A percentile compares a stretch with the other conserved stretches of the same genome.
phyloP scores from a whole-genome alignment of 495 filamentous ascomycete genomes.

The Copromyces sp. region DNA sequence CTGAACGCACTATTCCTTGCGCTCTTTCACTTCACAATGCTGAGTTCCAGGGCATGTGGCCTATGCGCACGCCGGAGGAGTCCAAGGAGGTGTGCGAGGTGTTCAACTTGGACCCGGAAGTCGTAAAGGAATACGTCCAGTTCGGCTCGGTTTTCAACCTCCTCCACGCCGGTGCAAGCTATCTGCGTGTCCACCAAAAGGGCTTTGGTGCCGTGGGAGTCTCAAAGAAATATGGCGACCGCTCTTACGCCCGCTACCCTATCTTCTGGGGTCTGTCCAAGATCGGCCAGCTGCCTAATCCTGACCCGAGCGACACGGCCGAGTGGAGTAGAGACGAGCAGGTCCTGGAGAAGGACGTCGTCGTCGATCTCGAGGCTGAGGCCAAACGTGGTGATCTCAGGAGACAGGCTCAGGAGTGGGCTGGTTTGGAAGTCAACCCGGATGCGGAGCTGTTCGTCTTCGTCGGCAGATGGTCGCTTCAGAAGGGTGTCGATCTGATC shows the following conservation, averaged over 20 bases:
- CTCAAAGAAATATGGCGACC: conserved; percentile 63
- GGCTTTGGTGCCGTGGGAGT: conserved; percentile 68
- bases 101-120: conserved; percentile 46
- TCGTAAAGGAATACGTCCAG: conserved; percentile 45
- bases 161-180: conserved; percentile 58
- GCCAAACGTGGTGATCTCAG: conserved; percentile 42
- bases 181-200: conserved; percentile 58
- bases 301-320: conserved; percentile 60
- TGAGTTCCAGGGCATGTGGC: conserved; percentile 66
- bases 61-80: conserved; percentile 56
- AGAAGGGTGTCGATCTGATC: conserved; percentile 70
- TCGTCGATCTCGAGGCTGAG: conserved; percentile 48
- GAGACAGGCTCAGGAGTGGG: conserved; percentile 65
- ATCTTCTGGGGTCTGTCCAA: conserved; percentile 68
- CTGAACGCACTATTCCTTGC: conserved; percentile 44
- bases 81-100: conserved; percentile 55
- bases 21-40: conserved; percentile 44
- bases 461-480: conserved; percentile 66
- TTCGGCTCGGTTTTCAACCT: conserved; percentile 61
- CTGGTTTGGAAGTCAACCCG: conserved; percentile 50
- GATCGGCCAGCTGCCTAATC: conserved; percentile 61
- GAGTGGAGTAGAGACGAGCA: conserved; percentile 45
- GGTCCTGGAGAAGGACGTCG: conserved; percentile 34
- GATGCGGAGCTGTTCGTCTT: conserved; percentile 65
- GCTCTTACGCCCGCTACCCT: conserved; percentile 62